phyloP scores from a whole-genome alignment of 352 stramenopile species.

The Phytophthora cajani region DNA sequence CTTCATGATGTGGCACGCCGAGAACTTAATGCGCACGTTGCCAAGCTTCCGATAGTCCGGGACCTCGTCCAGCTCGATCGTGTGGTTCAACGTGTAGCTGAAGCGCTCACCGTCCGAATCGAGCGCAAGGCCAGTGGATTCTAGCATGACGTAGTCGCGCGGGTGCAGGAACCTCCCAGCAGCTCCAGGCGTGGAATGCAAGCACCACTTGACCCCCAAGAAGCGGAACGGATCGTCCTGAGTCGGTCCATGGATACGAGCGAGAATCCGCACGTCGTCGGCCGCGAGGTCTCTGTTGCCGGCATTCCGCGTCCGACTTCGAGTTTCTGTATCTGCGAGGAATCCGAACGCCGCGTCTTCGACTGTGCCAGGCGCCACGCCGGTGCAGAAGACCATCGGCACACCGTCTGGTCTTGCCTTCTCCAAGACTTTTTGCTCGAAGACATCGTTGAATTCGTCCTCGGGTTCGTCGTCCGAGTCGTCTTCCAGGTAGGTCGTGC shows the following conservation, averaged over 20 bases:
- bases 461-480: constrained; percentile 20
- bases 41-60: constrained; percentile 38
- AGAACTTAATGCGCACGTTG: constrained; percentile 35
- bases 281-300: constrained; percentile 31
- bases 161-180: constrained; percentile 42
- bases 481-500: constrained; percentile 19
- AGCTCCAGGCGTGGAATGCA: constrained; percentile 14
- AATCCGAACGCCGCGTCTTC: constrained; percentile 49
- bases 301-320: constrained; percentile 32
- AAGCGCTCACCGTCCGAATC: constrained; percentile 41
- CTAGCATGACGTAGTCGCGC: constrained; percentile 55
- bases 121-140: constrained; percentile 53
- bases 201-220: constrained; percentile 56
- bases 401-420: constrained; percentile 28
- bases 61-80: constrained; percentile 35
- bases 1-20: constrained; percentile 46
- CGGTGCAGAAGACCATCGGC: constrained; percentile 38
- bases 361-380: constrained; percentile 40
- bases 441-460: constrained; percentile 19
- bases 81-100: constrained; percentile 45
- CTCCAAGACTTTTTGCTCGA: constrained; percentile 36
- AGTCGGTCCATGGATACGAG: constrained; percentile 41
- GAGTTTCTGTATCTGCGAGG: constrained; percentile 41
- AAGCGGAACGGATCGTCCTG: constrained; percentile 54
- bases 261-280: constrained; percentile 40